A percentile compares a stretch with the other conserved stretches of the same genome.
phyloP scores from a whole-genome alignment of 805 yeast species.

The Barnettozyma vustinii region DNA sequence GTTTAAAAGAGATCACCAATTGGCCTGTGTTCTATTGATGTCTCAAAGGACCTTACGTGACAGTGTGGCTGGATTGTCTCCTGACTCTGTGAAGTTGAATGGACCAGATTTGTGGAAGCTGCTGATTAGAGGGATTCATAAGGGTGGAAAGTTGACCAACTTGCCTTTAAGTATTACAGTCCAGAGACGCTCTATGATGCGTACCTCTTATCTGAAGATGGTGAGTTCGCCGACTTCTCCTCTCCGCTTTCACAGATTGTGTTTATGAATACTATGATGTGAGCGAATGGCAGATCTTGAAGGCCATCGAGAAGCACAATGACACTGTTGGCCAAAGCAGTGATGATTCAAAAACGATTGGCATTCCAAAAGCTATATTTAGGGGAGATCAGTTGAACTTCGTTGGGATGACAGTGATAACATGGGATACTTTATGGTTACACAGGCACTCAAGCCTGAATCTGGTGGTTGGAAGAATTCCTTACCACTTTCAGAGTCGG shows the following conservation, averaged over 20 bases:
- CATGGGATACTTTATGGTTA: conserved; percentile 1
- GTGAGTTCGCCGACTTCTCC: not conserved
- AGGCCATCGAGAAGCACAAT: not conserved
- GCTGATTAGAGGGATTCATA: not conserved
- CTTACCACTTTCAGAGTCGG: not conserved
- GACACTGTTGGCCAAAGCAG: not conserved
- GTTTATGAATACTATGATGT: not conserved
- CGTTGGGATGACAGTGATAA: not conserved
- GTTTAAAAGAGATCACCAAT: not conserved
- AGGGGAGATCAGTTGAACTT: not conserved
- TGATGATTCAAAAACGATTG: not conserved
- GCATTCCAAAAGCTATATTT: not conserved
- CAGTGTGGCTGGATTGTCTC: not conserved
- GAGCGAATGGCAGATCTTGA: not conserved
- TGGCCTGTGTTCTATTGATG: not conserved
- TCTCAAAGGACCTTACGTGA: not conserved
- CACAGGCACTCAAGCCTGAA: not conserved
- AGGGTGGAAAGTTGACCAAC: not conserved
- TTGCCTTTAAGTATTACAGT: not conserved
- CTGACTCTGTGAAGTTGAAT: too few relatives aligned
- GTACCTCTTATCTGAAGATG: not conserved
- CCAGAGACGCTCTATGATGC: not conserved
- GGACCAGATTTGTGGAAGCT: not conserved
- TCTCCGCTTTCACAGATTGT: not conserved
- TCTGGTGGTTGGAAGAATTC: not conserved